Evolutionary conservation across 805 yeast species (phyloP).

Genomic region (Teunomyces aglyptinius): DNA sequence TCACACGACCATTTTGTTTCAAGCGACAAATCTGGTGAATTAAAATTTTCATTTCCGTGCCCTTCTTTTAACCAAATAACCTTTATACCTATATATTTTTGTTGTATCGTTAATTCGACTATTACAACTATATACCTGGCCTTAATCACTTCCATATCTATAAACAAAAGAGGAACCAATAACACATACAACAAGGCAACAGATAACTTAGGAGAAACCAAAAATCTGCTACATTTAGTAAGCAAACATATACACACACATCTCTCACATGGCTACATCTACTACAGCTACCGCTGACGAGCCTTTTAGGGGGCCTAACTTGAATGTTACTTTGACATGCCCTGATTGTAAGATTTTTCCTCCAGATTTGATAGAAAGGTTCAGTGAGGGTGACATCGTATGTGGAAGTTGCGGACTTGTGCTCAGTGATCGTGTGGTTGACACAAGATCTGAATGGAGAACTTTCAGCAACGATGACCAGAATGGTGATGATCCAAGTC

Average conservation of each 20-base stretch:
- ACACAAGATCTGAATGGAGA: slow-evolving; percentile 97
- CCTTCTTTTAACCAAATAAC: neutral
- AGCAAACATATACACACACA: neutral
- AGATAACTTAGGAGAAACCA: neutral
- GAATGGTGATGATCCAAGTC: slow-evolving; percentile 96
- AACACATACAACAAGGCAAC: neutral
- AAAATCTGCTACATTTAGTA: neutral
- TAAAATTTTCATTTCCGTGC: neutral
- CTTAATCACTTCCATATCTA: neutral
- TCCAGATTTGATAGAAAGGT: slow-evolving; percentile 91
- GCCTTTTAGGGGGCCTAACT: slow-evolving; percentile 64
- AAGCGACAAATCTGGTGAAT: neutral
- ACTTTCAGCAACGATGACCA: slow-evolving; percentile 97
- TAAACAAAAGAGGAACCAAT: neutral
- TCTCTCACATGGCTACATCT: slow-evolving; percentile 5
- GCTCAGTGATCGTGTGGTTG: slow-evolving; percentile 86
- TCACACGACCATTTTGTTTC: neutral
- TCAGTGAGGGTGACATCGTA: slow-evolving; percentile 97
- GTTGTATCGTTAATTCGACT: slow-evolving; percentile 4
- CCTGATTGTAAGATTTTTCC: slow-evolving; percentile 97
- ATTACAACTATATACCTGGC: neutral
- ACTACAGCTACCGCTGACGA: slow-evolving; percentile 18
- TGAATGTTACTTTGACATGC: slow-evolving; percentile 86
- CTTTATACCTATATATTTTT: slow-evolving; percentile 1
- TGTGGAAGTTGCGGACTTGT: slow-evolving; percentile 97